Base-by-base conservation (phyloP, 495 filamentous ascomycete genomes). In the Penicillium cataractarum region DNA sequence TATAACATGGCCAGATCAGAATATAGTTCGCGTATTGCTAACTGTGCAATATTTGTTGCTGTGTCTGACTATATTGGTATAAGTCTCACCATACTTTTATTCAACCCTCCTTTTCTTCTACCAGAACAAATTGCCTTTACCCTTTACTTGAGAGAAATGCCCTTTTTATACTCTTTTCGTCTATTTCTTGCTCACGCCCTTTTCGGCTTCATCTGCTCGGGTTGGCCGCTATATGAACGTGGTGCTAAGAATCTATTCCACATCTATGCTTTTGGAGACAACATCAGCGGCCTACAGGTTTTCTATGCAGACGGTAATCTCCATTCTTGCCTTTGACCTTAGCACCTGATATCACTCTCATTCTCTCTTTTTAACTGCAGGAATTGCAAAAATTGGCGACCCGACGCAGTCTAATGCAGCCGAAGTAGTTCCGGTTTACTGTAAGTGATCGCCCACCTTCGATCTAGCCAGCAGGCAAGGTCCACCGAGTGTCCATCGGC, bases 281-380 rank as follows among this genome's bases (percentile, higher is more conserved):
- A 61, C 10, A 76, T 79, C 46, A 70, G 68, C 22, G 76, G 76
- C 17, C 63, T 76, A 22, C 68, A 72, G n/a, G 26, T 79, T 26
- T 76, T 72, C 55, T 77, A 73, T 19, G 63, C 58, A 27, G 65
- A 76, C 6, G 69, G 76, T 79, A 63, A 26, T 24, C 17, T 44
- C 15, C 4, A 49, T 3, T 32, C 21, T 6, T 24, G 2, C 31
- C 8, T 15, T 33, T 29, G 49, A 32, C 21, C 17, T 15, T n/a
- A 26, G 6, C 8, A 6, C 27, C 55, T 57, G 27, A 57, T 10
- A 26, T 4, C 4, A 22, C 35, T 19, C 6, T 55, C 48, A 32
- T 26, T 52, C n/a, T 42, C n/a, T 42, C 32, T 22, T 55, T 39
- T 1, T 13, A 39, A 39, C 52, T 49, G 55, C 35, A 68, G 66